phyloP scores from a whole-genome alignment of 2,329 filamentous ascomycete species.

The Aspergillus novoparasiticus region DNA sequence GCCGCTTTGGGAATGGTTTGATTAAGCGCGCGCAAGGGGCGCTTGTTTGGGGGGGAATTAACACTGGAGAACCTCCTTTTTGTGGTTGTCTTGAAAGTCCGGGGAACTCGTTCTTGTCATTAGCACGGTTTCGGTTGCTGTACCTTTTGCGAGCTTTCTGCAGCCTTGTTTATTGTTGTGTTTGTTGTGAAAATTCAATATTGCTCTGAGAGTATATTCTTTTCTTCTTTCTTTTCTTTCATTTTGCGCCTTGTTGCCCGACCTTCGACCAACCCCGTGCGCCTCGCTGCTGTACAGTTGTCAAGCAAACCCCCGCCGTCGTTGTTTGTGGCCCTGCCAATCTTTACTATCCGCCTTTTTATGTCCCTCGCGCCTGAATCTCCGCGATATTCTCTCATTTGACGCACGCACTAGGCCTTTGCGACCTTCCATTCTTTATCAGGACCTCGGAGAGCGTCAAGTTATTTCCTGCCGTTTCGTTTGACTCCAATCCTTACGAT shows the following conservation, averaged over 20 bases:
- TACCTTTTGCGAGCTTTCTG: constrained; percentile 16
- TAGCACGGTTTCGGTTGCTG: constrained; percentile 17
- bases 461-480: constrained; percentile 6
- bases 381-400: constrained; percentile 12
- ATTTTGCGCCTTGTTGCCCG: constrained; percentile 26
- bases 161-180: constrained; percentile 4
- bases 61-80: constrained; percentile 33
- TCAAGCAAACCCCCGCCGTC: constrained; percentile 14
- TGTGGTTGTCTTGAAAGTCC: constrained; percentile 26
- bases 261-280: constrained; percentile 19
- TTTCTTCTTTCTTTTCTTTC: constrained; percentile 19
- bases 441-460: constrained; percentile 14
- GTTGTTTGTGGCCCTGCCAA: constrained; percentile 21
- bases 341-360: constrained; percentile 15
- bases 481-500: constrained; percentile 18
- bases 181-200: constrained; percentile 6
- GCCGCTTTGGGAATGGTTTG: constrained; percentile 14
- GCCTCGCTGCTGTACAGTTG: constrained; percentile 3
- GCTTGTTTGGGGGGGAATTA: constrained; percentile 33
- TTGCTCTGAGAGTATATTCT: constrained; percentile 9
- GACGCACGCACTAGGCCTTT: not conserved
- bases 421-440: constrained; percentile 5
- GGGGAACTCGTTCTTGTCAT: constrained; percentile 28
- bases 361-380: constrained; percentile 10
- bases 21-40: constrained; percentile 43